A percentile compares a stretch with the other conserved stretches of the same genome.
Conservation (phyloP, 352 stramenopile genomes). For the Globisporangium carolinianum region DNA sequence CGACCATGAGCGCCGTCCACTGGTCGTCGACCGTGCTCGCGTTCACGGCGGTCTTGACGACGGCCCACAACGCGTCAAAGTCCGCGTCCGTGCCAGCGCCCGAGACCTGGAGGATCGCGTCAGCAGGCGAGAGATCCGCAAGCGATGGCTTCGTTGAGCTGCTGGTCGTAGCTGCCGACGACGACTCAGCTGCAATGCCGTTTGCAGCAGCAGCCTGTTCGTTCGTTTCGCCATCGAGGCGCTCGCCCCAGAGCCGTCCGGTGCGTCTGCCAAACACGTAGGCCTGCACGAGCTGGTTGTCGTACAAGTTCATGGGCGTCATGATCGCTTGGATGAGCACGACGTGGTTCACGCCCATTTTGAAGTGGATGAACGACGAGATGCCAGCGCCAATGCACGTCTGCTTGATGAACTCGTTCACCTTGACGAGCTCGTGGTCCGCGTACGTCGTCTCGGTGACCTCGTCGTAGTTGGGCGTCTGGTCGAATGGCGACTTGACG, state of each 20-base stretch:
- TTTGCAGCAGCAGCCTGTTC: conserved; percentile 36
- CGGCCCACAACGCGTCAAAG: conserved; percentile 59
- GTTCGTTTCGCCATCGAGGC: conserved; percentile 65
- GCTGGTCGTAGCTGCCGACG: conserved; percentile 12
- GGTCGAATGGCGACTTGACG: conserved; percentile 71
- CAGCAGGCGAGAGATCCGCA: conserved; percentile 24
- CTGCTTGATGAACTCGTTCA: conserved; percentile 79
- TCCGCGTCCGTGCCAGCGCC: conserved; percentile 60
- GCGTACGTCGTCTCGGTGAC: conserved; percentile 79
- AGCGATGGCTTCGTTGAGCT: conserved; percentile 12
- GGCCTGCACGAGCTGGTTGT: conserved; percentile 71
- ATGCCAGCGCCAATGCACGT: conserved; percentile 74
- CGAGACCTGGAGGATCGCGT: conserved; percentile 57
- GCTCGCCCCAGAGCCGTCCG: conserved; percentile 74
- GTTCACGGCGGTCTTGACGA: conserved; percentile 55
- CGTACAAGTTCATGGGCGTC: conserved; percentile 78
- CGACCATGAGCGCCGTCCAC: conserved; percentile 82
- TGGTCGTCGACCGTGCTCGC: conserved; percentile 63
- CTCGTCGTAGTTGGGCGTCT: conserved; percentile 69
- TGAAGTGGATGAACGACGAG: conserved; percentile 76
- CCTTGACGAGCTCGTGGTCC: conserved; percentile 59
- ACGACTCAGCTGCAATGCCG: conserved; percentile 7
- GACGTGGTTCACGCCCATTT: conserved; percentile 85
- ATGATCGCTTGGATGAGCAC: conserved; percentile 84
- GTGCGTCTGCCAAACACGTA: conserved; percentile 62